Base-by-base conservation (phyloP, 345 rosid species). In the Arabis hirsuta region DNA sequence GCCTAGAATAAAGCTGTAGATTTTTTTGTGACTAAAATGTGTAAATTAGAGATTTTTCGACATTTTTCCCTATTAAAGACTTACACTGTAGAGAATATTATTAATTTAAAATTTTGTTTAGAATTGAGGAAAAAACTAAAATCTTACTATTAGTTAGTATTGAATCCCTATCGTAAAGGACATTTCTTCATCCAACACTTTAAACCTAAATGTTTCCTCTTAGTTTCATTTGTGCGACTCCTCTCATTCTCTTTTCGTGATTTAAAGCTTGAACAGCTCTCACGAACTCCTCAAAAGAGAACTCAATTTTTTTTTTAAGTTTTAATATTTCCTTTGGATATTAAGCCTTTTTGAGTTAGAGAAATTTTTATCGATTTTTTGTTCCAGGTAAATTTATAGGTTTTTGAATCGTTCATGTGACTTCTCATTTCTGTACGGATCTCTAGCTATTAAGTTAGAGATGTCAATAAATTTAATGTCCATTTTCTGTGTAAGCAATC, bases 91-190 rank as follows among this genome's bases (percentile, higher is more conserved):
- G 22, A 22, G 22, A 22, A 22, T 22, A 22, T n/a, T n/a, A n/a
- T n/a, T n/a, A n/a, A n/a, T 8, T 48, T 48, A 6, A 4, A 47
- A 48, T 14, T 48, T 7, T 26, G 22, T 47, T n/a, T 47, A n/a
- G 3, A 47, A n/a, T 5, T 47, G 10, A 47, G 22, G 7, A 32
- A 39, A 36, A 20, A 62, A 9, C 16, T 12, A 11, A 61, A 51
- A 27, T 44, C 14, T 22, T 72, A 53, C n/a, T n/a, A 32, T 53
- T n/a, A 32, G 47, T 63, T 54, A 42, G 62, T 19, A 54, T 45
- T 53, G 62, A 62, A 62, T 53, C 12, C 24, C 48, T 43, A 62
- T 62, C 71, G 50, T 63, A 57, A 22, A 45, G 12, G 71, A 26
- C 52, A 66, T 39, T 53, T n/a, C 7, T 66, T 52, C 51, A 66